These are phyloP conservation scores for Ceratobasidium sp. DNA, from an alignment of 1,284 basidiomycete genomes.

Conservation along the genomic window DNA sequence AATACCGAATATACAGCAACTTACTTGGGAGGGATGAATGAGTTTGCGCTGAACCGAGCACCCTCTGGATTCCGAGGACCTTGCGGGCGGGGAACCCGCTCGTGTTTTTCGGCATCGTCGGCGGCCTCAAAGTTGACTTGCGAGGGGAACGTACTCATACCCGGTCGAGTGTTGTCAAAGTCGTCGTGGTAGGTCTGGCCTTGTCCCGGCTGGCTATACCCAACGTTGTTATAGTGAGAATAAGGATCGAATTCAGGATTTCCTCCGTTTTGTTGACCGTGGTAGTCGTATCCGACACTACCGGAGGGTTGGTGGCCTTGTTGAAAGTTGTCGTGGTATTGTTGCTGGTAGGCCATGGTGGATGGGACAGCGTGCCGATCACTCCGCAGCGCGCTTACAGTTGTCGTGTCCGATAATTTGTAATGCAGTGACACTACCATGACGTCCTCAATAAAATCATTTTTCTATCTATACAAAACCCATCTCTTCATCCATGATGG, in stretches of 20 bases:
- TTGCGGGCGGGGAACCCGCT: slow-evolving; percentile 1
- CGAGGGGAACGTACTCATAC: slow-evolving; percentile 28
- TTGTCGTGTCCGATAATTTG: slow-evolving; percentile 27
- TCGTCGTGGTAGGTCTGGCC: slow-evolving; percentile 30
- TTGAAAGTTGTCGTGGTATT: slow-evolving; percentile 13
- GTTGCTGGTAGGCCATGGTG: slow-evolving; percentile 38
- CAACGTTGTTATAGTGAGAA: slow-evolving; percentile 22
- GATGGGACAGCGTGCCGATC: slow-evolving; percentile 16
- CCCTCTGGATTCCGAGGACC: slow-evolving; percentile 1
- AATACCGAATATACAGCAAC: background rate
- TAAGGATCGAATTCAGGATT: slow-evolving; percentile 35
- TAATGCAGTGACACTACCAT: slow-evolving; percentile 29
- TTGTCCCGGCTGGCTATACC: slow-evolving; percentile 11
- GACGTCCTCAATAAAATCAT: background rate
- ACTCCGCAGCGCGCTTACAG: slow-evolving; percentile 32
- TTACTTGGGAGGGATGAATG: slow-evolving; percentile 35
- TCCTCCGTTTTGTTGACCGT: background rate
- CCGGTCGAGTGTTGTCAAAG: slow-evolving; percentile 29
- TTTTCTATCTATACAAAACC: slow-evolving; percentile 56
- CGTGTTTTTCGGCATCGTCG: slow-evolving; percentile 19
- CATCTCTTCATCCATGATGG: slow-evolving; percentile 74
- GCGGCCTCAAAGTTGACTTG: slow-evolving; percentile 10
- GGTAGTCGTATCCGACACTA: slow-evolving; percentile 37
- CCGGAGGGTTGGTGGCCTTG: slow-evolving; percentile 36
- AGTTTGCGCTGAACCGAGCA: slow-evolving; percentile 18